Base-by-base conservation (phyloP, 768 basidiomycete genomes). In the Amanita inopinata region DNA sequence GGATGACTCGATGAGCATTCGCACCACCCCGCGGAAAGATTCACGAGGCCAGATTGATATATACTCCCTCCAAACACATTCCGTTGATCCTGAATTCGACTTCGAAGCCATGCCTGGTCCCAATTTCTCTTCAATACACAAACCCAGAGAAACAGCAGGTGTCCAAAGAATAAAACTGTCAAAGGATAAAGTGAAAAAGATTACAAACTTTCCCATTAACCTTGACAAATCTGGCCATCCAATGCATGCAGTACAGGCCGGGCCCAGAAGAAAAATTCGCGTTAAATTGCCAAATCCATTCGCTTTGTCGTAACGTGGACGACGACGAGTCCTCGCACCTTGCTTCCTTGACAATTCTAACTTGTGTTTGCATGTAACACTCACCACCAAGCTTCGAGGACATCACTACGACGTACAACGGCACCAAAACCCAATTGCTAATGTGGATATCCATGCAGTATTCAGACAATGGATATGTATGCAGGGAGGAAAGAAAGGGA, bases 31-130 rank as follows among this genome's bases (percentile, higher is more conserved):
- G 24, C 25, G 27, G 10, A 34, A 19, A 12, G 10, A 14, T 22
- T 42, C n/a, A 14, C 46, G 44, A 12, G 31, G 43, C 32, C 32
- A 28, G 18, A 20, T 47, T 37, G 39, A 41, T 27, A 32, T 20
- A n/a, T 5, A 33, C 12, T 24, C 27, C 12, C 12, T 43, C 35
- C 50, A 32, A 5, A n/a, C n/a, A n/a, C 32, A 44, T 25, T 23
- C 50, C 18, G 55, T 55, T 36, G 50, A 49, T 5, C 19, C 49
- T 4, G 50, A 52, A 12, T 53, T 59, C n/a, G 56, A 57, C 33
- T 65, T 65, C 30, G 62, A 65, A 32, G 66, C 60, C 18, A 62
- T 70, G 58, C 64, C 69, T 17, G 53, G 53, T 6, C 61, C 65
- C 15, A 60, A 56, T 2, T 70, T 70, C 45, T 53, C 51, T 15